phyloP scores from a whole-genome alignment of 2,329 filamentous ascomycete species.

The Neopestalotiopsis sp. region DNA sequence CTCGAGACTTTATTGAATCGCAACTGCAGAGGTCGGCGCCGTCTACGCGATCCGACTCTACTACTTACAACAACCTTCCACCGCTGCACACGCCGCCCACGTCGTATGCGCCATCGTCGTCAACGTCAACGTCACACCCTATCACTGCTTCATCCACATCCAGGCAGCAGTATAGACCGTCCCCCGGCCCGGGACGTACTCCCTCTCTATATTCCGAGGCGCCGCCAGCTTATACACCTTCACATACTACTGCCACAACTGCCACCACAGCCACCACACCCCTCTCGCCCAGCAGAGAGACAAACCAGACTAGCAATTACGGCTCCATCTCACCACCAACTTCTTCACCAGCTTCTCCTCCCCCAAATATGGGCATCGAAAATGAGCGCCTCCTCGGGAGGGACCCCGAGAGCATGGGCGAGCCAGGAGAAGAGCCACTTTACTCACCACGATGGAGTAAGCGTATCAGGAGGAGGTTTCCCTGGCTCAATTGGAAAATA shows the following conservation, averaged over 20 bases:
- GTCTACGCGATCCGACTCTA: constrained; percentile 12
- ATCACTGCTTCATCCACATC: constrained; percentile 18
- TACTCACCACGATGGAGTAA: constrained; percentile 27
- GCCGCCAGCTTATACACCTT: constrained; percentile 57
- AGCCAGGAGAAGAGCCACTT: constrained; percentile 31
- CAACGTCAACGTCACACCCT: constrained; percentile 19
- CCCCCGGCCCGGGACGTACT: constrained; percentile 26
- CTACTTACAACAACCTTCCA: not conserved
- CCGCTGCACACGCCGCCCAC: constrained; percentile 10
- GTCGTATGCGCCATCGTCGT: constrained; percentile 29
- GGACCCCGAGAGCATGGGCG: constrained; percentile 53
- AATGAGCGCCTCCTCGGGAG: constrained; percentile 46
- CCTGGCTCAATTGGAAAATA: constrained; percentile 35
- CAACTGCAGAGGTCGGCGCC: constrained; percentile 5
- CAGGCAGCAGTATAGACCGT: constrained; percentile 25
- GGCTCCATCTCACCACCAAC: constrained; percentile 37
- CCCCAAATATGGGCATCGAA: constrained; percentile 50
- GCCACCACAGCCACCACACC: constrained; percentile 17
- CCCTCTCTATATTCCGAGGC: constrained; percentile 43
- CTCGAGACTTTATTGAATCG: constrained; percentile 1
- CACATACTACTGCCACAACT: constrained; percentile 23
- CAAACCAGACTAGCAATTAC: constrained; percentile 40
- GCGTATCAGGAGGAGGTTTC: constrained; percentile 32
- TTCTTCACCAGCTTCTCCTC: constrained; percentile 44
- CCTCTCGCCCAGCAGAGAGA: constrained; percentile 22